Evolutionary conservation across 73 alveolate species (phyloP).

Genomic region (Stentor roeselii): DNA sequence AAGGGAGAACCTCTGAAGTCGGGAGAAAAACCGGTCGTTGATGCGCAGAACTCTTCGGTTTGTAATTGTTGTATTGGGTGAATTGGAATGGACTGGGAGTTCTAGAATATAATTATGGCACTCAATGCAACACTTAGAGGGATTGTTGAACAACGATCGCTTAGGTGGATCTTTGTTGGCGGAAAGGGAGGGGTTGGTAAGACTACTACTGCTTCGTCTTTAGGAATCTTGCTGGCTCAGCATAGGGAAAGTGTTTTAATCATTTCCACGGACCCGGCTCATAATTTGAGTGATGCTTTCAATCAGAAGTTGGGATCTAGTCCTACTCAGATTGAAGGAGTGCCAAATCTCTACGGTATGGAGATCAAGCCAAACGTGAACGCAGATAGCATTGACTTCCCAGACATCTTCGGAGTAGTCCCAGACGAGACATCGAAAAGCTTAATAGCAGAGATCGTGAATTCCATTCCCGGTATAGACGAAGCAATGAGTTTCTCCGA

Average conservation of each 20-base stretch:
- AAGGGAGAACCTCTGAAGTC: neutral
- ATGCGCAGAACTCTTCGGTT: neutral
- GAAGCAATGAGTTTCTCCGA: constrained; percentile 97
- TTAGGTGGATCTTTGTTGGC: constrained; percentile 98
- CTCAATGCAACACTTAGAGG: constrained; percentile 61
- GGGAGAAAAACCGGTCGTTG: neutral
- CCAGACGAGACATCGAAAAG: constrained; percentile 73
- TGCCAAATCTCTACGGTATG: constrained; percentile 92
- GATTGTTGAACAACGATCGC: constrained; percentile 67
- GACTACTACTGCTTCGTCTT: constrained; percentile 84
- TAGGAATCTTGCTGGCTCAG: constrained; percentile 76
- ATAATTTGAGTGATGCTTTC: constrained; percentile 97
- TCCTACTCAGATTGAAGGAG: constrained; percentile 89
- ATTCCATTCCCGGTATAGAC: constrained; percentile 98
- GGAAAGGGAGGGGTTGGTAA: constrained; percentile 99
- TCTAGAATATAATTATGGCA: too few relatives aligned
- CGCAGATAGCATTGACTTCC: constrained; percentile 23
- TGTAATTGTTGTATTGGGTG: neutral
- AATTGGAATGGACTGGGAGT: too few relatives aligned
- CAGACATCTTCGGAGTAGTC: constrained; percentile 39
- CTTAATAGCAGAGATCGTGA: constrained; percentile 84
- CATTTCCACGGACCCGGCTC: constrained; percentile 99
- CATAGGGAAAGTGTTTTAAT: constrained; percentile 81
- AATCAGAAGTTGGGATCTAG: constrained; percentile 89
- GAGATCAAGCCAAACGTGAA: constrained; percentile 53